Evolutionary conservation across 805 yeast species (phyloP), one percentile per base, ranked within the genome.

Genomic region (Metschnikowia cerradonensis): DNA sequence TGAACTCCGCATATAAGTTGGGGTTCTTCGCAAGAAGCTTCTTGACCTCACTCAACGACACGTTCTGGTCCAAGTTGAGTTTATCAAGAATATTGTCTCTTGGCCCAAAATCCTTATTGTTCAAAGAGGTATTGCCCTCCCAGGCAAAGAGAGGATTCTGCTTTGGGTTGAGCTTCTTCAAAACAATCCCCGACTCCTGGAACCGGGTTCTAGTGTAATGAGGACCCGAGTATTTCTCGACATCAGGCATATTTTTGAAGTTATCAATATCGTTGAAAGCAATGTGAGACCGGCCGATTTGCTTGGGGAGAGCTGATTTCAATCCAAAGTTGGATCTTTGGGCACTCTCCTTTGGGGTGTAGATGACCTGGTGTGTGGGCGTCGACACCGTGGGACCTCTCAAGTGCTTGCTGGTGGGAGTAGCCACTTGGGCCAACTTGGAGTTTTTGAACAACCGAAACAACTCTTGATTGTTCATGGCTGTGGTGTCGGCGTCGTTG

Each of bases 281-380:
- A 41, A 88, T 73, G 63, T 80, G 81, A 38, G 84, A 77, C 15
- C 81, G 71, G 38, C 81, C 82, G 42, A 80, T 65, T 58, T 80
- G 82, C 36, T 73, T 71, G 3, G 96, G 96, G 43, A 88, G 69
- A 19, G 86, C 73, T 41, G 83, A 72, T 63, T 88, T 88, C 52
- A 88, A 67, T 60, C 96, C 96, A 76, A 80, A 88, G 66, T 87
- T 88, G 54, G 86, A 83, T 67, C 88, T 75, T 13, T 75, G 64
- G 41, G 84, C 78, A 44, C 86, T 77, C 6, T 86, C 75, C 45
- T 83, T 80, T 47, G 87, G 82, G 0, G 94, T 83, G 65, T 79
- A 84, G 37, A 88, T 76, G 39, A 86, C 75, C 65, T 88, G 95
- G 61, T 84, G 90, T 0, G 88, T 80, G 23, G 96, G 96, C 10